Percentiles rank a stretch among this genome's conserved stretches.
Conservation (phyloP, 345 rosid genomes). For the Stellera chamaejasme region DNA sequence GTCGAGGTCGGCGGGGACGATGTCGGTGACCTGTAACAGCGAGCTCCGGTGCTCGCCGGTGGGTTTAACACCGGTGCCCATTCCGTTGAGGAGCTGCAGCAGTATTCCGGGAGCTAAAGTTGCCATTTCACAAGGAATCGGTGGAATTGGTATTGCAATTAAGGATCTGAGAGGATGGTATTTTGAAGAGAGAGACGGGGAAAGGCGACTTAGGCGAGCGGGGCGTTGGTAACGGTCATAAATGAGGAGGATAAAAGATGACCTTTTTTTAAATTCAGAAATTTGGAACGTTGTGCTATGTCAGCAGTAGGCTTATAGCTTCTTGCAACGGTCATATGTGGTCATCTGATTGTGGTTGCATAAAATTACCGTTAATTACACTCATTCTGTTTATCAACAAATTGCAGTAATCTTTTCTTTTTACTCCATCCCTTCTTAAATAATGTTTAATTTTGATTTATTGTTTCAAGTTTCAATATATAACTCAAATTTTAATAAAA, state of each 20-base stretch:
- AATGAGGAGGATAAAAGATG: background rate
- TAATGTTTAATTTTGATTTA: too few relatives aligned
- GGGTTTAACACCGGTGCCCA: conserved; percentile 80
- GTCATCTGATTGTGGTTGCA: too few relatives aligned
- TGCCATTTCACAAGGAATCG: conserved; percentile 43
- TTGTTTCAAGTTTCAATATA: too few relatives aligned
- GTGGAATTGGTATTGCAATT: background rate
- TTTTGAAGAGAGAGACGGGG: conserved; percentile 4
- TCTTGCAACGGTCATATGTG: conserved; percentile 37
- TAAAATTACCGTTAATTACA: too few relatives aligned
- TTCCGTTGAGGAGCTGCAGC: conserved; percentile 66
- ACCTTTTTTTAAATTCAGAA: conserved; percentile 15
- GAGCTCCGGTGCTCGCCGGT: conserved; percentile 88
- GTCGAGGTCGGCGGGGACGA: conserved; percentile 92
- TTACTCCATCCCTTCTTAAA: too few relatives aligned
- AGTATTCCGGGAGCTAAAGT: conserved; percentile 75
- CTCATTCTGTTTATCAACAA: too few relatives aligned
- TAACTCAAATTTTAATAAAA: too few relatives aligned
- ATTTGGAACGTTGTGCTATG: conserved; percentile 33
- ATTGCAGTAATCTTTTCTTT: too few relatives aligned
- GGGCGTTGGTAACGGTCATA: conserved; percentile 34
- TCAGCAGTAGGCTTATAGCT: too few relatives aligned
- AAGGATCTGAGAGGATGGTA: background rate
- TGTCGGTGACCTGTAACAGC: conserved; percentile 81
- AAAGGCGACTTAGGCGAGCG: background rate